Percentiles rank a stretch among this genome's conserved stretches.
phyloP scores from a whole-genome alignment of 768 basidiomycete species.

The Lactarius quietus region DNA sequence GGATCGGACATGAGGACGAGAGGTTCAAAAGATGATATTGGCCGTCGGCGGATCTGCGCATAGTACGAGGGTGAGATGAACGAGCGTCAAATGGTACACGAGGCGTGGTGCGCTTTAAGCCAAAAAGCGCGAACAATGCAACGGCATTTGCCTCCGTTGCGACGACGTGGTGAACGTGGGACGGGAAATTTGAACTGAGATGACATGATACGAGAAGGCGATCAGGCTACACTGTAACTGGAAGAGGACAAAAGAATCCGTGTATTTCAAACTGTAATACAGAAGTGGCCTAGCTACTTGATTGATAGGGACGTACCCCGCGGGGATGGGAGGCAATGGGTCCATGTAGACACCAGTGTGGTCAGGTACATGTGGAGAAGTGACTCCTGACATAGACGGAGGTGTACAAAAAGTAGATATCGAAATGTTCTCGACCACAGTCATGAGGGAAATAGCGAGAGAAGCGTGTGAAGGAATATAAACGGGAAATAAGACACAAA shows the following conservation, averaged over 20 bases:
- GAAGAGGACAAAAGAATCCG: neutral
- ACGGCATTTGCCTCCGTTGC: neutral
- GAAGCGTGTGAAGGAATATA: neutral
- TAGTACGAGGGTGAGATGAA: neutral
- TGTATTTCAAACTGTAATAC: neutral
- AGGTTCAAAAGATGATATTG: neutral
- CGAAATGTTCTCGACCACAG: neutral
- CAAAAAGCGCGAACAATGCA: constrained; percentile 22
- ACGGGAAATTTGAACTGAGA: neutral
- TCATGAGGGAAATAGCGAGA: neutral
- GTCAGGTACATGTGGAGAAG: constrained; percentile 1
- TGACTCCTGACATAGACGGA: neutral
- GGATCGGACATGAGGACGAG: neutral
- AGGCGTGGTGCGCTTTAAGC: constrained; percentile 7
- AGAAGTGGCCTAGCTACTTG: neutral
- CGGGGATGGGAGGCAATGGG: constrained; percentile 7
- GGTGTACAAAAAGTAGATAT: neutral
- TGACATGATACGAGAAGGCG: neutral
- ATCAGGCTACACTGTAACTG: neutral
- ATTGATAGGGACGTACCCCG: neutral
- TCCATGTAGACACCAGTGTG: constrained; percentile 14
- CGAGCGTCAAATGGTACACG: neutral
- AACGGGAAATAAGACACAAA: neutral
- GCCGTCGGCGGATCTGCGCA: neutral
- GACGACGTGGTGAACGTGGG: constrained; percentile 4